Percentiles rank a stretch among this genome's conserved stretches.
phyloP scores from a whole-genome alignment of 495 filamentous ascomycete species.

The Xylaria intraflava region DNA sequence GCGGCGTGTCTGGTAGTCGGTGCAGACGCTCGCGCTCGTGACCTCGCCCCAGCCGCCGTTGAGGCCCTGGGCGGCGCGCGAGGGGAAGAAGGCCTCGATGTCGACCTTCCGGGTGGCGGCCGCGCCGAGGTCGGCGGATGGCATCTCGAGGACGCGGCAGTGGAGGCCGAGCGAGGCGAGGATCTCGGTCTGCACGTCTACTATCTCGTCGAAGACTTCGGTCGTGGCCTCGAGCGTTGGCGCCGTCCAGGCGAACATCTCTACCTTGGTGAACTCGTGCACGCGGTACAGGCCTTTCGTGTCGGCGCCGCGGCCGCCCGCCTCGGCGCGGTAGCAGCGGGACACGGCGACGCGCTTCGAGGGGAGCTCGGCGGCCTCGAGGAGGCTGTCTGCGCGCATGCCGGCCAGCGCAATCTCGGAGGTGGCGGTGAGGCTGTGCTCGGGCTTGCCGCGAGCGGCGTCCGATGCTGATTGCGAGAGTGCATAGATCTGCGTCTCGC shows the following conservation, averaged over 20 bases:
- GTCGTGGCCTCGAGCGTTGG: slow-evolving; percentile 41
- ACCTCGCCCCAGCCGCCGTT: slow-evolving; percentile 92
- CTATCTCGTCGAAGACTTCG: slow-evolving; percentile 71
- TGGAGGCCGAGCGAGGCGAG: slow-evolving; percentile 68
- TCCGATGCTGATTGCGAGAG: slow-evolving; percentile 58
- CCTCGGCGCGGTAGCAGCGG: slow-evolving; percentile 89
- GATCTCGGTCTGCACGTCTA: slow-evolving; percentile 79
- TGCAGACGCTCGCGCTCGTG: slow-evolving; percentile 82
- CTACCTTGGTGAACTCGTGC: slow-evolving; percentile 98
- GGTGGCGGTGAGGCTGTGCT: slow-evolving; percentile 71
- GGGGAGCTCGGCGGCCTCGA: slow-evolving; percentile 60
- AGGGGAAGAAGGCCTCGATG: slow-evolving; percentile 90
- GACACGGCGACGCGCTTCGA: slow-evolving; percentile 75
- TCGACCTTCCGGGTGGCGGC: slow-evolving; percentile 80
- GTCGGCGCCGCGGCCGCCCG: slow-evolving; percentile 78
- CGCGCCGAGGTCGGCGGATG: slow-evolving; percentile 77
- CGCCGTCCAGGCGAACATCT: slow-evolving; percentile 84
- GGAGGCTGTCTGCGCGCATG: slow-evolving; percentile 69
- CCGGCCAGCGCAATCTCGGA: slow-evolving; percentile 92
- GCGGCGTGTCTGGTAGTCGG: slow-evolving; percentile 85
- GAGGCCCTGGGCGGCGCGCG: slow-evolving; percentile 42
- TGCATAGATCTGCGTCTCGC: slow-evolving; percentile 83
- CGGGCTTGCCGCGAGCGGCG: slow-evolving; percentile 52
- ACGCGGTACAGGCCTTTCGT: slow-evolving; percentile 95
- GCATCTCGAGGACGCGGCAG: slow-evolving; percentile 90